Evolutionary conservation across 1,139 yeast genomes (phyloP).

Genomic region (Magnusiomyces sp.): DNA sequence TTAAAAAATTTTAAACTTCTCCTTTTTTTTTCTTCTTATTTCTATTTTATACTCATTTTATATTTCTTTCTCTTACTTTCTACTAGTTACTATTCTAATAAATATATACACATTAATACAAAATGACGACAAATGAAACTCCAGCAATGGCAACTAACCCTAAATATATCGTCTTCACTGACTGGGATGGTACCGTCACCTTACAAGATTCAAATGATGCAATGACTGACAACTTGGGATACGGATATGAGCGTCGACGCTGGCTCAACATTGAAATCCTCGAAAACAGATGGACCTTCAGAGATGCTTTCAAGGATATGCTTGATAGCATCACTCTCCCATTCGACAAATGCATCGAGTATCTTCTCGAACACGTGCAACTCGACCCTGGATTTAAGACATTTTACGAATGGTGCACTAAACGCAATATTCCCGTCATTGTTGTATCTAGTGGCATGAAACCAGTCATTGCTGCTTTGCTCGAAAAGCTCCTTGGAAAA

Average conservation of each 20-base stretch:
- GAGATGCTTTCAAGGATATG: constrained; percentile 78
- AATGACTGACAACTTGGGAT: constrained; percentile 81
- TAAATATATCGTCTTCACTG: constrained; percentile 83
- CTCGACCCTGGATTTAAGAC: constrained; percentile 86
- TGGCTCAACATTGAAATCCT: constrained; percentile 66
- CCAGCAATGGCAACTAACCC: constrained; percentile 32
- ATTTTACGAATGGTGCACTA: constrained; percentile 72
- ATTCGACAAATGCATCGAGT: constrained; percentile 73
- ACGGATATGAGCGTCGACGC: constrained; percentile 62
- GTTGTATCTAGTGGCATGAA: constrained; percentile 84
- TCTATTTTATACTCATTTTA: too few relatives aligned
- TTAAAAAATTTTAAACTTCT: too few relatives aligned
- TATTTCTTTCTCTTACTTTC: too few relatives aligned
- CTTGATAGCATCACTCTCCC: constrained; percentile 69
- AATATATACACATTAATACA: not conserved
- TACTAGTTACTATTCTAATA: too few relatives aligned
- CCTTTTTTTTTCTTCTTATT: too few relatives aligned
- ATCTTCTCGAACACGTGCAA: constrained; percentile 41
- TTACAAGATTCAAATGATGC: constrained; percentile 85
- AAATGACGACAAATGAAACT: constrained; percentile 10
- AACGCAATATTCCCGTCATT: constrained; percentile 63
- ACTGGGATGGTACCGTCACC: constrained; percentile 97
- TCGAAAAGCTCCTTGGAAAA: constrained; percentile 64
- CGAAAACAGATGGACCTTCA: constrained; percentile 56
- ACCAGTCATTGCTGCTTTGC: constrained; percentile 74